These are phyloP conservation scores for Puccinellia tenuiflora DNA, from an alignment of 176 grass and related monocot genomes.

Conservation along the genomic window DNA sequence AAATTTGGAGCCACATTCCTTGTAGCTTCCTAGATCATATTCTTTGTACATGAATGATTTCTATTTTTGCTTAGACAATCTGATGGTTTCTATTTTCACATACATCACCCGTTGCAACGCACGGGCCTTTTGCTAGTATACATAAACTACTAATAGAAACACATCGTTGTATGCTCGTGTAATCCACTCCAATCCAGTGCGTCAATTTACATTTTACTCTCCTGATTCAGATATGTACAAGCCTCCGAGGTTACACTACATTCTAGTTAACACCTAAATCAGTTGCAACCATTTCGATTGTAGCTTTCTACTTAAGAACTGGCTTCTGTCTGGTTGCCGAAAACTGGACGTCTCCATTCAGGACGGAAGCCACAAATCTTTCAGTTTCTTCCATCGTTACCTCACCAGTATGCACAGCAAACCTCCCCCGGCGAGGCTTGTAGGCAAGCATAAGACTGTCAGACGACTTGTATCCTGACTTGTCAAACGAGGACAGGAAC, in stretches of 20 bases:
- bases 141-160: background rate
- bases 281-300: conserved; percentile 15
- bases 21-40: no score
- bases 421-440: conserved; percentile 67
- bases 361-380: conserved; percentile 64
- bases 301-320: conserved; percentile 38
- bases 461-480: conserved; percentile 42
- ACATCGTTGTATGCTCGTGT: background rate
- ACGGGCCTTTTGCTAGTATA: no score
- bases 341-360: conserved; percentile 77
- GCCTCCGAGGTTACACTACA: background rate
- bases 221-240: conserved; percentile 25
- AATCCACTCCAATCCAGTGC: background rate
- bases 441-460: conserved; percentile 71
- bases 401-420: conserved; percentile 32
- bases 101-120: no score
- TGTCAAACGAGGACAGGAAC: conserved; percentile 62
- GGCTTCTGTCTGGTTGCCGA: conserved; percentile 44
- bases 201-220: background rate
- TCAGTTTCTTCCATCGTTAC: conserved; percentile 72
- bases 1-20: no score
- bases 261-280: background rate
- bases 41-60: no score
- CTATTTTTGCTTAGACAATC: no score
- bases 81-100: no score